Evolutionary conservation across 352 stramenopile species (phyloP), one percentile per base, ranked within the genome.

Genomic region (Pythium brachiatum): DNA sequence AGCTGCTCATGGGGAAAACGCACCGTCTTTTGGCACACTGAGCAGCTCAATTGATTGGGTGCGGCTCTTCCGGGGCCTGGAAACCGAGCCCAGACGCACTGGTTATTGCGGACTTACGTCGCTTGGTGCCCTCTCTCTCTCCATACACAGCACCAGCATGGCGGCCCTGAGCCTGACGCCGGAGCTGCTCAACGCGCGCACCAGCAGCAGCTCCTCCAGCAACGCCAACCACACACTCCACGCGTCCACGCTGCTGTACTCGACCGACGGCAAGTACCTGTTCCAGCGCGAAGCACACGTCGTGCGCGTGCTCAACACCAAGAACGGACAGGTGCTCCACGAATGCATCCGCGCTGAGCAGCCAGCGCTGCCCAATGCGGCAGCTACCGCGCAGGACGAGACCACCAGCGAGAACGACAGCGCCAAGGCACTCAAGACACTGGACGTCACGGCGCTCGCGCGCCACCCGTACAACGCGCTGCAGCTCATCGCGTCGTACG

Each of bases 231-330:
- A 6, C 18, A 23, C 52, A 27, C 48, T 25, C 36, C 44, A 52
- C 7, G 63, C 61, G 26, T 52, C 76, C 12, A 58, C 76, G 57
- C 73, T 93, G 47, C 58, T 75, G 41, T 91, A 89, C 60, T 89
- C 86, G 15, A 47, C 63, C 3, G 81, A 92, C 62, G 83, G 78
- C 18, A 86, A 81, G 63, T 84, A 84, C 63, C 68, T 94, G 26
- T 94, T 93, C 73, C 80, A 92, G 71, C 79, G 80, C 54, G 80
- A 92, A 32, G 78, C 74, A n/a, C 76, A 90, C 62, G 76, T 86
- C 47, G 66, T 94, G 12, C 81, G 79, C 50, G 82, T 93, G 41
- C 70, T 89, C 31, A 80, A 88, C 66, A 75, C 79, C 52, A 78
- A 78, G 61, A 94, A 79, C 60, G 86, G 86, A 7, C 80, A 88